phyloP scores from a whole-genome alignment of 768 basidiomycete genomes.

The Ramaria rubella region DNA sequence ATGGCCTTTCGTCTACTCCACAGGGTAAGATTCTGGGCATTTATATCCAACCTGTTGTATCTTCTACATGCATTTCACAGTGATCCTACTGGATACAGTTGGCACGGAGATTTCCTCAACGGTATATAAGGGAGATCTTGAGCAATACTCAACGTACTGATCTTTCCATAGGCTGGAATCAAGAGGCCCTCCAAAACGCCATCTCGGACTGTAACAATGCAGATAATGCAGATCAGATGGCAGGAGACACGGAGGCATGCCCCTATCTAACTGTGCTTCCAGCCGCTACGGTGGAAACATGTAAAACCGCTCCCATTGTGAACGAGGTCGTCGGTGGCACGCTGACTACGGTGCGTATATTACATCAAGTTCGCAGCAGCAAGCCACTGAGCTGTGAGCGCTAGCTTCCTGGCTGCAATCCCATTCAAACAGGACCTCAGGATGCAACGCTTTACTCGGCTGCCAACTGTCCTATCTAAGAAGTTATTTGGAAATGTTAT shows the following conservation, averaged over 20 bases:
- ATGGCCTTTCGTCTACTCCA: slow-evolving; percentile 15
- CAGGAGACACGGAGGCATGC: slow-evolving; percentile 35
- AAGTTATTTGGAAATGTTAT: too few species aligned
- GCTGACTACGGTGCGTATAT: slow-evolving; percentile 14
- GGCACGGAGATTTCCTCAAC: slow-evolving; percentile 14
- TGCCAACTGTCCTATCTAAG: neutral
- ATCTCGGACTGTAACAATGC: slow-evolving; percentile 19
- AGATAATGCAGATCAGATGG: neutral
- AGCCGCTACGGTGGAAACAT: slow-evolving; percentile 22
- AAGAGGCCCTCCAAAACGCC: neutral
- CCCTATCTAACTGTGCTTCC: slow-evolving; percentile 30
- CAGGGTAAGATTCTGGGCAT: slow-evolving; percentile 1
- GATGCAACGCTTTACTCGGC: slow-evolving; percentile 30
- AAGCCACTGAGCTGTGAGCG: slow-evolving; percentile 16
- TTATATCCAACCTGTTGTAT: neutral
- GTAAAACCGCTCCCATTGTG: slow-evolving; percentile 29
- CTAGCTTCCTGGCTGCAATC: slow-evolving; percentile 30
- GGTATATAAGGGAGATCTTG: too few species aligned
- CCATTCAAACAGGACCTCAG: slow-evolving; percentile 32
- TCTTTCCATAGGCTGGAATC: neutral
- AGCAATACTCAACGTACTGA: neutral
- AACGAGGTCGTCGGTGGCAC: slow-evolving; percentile 14
- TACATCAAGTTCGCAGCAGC: slow-evolving; percentile 17
- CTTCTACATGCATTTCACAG: neutral
- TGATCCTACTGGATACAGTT: slow-evolving; percentile 12